A percentile compares a stretch with the other conserved stretches of the same genome.
These are phyloP conservation scores for Saturnispora bothae DNA, from an alignment of 805 yeast species.

Conservation along the genomic window DNA sequence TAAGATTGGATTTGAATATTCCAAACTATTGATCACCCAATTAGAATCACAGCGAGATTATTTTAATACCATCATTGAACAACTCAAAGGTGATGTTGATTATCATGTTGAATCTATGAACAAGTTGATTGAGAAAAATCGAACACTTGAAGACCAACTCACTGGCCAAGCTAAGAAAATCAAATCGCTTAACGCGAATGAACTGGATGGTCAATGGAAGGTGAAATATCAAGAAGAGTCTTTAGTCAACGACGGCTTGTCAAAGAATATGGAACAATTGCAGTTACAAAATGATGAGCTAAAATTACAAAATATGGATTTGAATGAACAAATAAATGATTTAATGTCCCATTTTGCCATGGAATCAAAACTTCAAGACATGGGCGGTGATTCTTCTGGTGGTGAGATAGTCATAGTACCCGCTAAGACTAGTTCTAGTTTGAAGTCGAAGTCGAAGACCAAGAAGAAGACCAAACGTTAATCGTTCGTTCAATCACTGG, in stretches of 20 bases:
- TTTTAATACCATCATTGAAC: slow-evolving; percentile 46
- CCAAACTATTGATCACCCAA: slow-evolving; percentile 68
- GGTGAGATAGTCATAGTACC: slow-evolving; percentile 1
- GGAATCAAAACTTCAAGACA: not conserved
- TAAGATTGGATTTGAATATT: slow-evolving; percentile 65
- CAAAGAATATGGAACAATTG: slow-evolving; percentile 30
- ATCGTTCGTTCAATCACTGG: too few relatives aligned
- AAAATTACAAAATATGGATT: not conserved
- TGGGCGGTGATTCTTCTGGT: not conserved
- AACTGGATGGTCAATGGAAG: slow-evolving; percentile 14
- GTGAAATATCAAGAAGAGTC: slow-evolving; percentile 37
- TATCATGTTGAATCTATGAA: slow-evolving; percentile 12
- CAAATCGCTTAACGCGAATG: slow-evolving; percentile 8
- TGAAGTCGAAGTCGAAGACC: too few relatives aligned
- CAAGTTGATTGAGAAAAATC: slow-evolving; percentile 21
- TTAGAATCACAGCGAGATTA: slow-evolving; percentile 78
- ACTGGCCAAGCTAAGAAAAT: slow-evolving; percentile 8
- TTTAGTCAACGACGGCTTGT: slow-evolving; percentile 31
- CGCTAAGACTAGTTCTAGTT: not conserved
- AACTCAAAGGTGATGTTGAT: slow-evolving; percentile 18
- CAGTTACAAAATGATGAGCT: slow-evolving; percentile 20
- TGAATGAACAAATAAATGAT: not conserved
- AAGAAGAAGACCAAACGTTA: too few relatives aligned
- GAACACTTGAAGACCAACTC: slow-evolving; percentile 14
- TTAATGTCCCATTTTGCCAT: not conserved